These are phyloP conservation scores for Spathaspora passalidarum DNA, from an alignment of 805 yeast genomes.

Conservation along the genomic window DNA sequence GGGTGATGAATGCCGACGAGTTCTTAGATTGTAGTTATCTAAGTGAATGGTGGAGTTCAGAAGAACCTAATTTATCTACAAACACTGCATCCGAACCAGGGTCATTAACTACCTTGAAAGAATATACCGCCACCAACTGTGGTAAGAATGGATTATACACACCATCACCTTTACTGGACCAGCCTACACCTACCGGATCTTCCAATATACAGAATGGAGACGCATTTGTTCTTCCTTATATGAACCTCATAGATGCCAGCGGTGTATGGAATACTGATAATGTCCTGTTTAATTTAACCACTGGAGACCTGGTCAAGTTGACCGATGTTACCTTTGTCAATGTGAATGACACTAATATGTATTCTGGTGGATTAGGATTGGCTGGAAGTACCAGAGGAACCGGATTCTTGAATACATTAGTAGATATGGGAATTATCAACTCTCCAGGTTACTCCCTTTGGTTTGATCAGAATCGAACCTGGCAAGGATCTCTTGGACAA, in stretches of 20 bases:
- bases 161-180: slow-evolving; percentile 9
- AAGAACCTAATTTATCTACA: slow-evolving; percentile 6
- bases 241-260: slow-evolving; percentile 21
- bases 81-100: background rate
- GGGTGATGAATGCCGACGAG: slow-evolving; percentile 30
- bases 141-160: slow-evolving; percentile 25
- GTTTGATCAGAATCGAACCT: slow-evolving; percentile 16
- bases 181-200: slow-evolving; percentile 11
- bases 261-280: slow-evolving; percentile 27
- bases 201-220: slow-evolving; percentile 14
- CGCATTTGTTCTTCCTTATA: slow-evolving; percentile 23
- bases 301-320: slow-evolving; percentile 12
- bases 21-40: slow-evolving; percentile 24
- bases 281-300: slow-evolving; percentile 15
- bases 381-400: slow-evolving; percentile 22
- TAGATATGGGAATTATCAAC: slow-evolving; percentile 16
- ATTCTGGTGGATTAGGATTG: slow-evolving; percentile 35
- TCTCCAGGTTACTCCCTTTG: slow-evolving; percentile 34
- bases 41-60: slow-evolving; percentile 17
- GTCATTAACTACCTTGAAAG: slow-evolving; percentile 14
- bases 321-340: slow-evolving; percentile 26
- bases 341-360: slow-evolving; percentile 19
- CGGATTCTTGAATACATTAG: slow-evolving; percentile 27
- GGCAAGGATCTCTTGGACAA: slow-evolving; percentile 20
- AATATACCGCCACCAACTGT: slow-evolving; percentile 25